Base-by-base conservation (phyloP, 495 filamentous ascomycete species). In the Neurospora pannonica region DNA sequence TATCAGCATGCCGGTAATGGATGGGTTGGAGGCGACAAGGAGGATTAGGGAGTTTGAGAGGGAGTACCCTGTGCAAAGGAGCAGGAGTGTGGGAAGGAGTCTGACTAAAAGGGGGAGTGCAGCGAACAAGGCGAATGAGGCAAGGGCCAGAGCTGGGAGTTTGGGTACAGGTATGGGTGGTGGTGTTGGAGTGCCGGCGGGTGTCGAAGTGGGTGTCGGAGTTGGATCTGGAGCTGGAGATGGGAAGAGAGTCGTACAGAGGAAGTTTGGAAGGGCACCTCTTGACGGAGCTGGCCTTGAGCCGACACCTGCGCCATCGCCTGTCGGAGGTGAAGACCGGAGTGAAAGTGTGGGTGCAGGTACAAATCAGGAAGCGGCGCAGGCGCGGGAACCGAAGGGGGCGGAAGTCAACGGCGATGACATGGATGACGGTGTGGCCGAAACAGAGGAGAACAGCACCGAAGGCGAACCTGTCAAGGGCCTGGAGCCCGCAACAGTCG, bases 1-100 rank as follows among this genome's bases (percentile, higher is more conserved):
- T 74, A 89, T 94, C 71, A 89, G 86, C 74, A 94, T 94, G 92
- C 92, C 92, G 0, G 80, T 93, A 0, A 88, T 93, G 84, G 88
- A 92, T 73, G 91, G 91, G 5, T 81, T 92, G 39, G 88, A 87
- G 60, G 87, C 91, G 11, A 92, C 91, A 1, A 83, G 84, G 5
- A 83, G 85, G 9, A 92, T 93, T 71, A 86, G 91, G 15, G 80
- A 82, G 15, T 85, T 91, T 54, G 92, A 94, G 79, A 54, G 76
- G 46, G 71, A 67, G 54, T 67, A 34, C 70, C 17, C 37, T 7
- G 15, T 67, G 24, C 4, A 36, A 17, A 67, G 54, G 54, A 67
- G 54, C 9, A 34, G 24, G 54, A 67, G 54, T 9, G 15, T 67
- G 28, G 54, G 54, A 31, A 67, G 54, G 13, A 34, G 15, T 36